Evolutionary conservation across 2,329 filamentous ascomycete species (phyloP).

Genomic region (Fusarium sp.): DNA sequence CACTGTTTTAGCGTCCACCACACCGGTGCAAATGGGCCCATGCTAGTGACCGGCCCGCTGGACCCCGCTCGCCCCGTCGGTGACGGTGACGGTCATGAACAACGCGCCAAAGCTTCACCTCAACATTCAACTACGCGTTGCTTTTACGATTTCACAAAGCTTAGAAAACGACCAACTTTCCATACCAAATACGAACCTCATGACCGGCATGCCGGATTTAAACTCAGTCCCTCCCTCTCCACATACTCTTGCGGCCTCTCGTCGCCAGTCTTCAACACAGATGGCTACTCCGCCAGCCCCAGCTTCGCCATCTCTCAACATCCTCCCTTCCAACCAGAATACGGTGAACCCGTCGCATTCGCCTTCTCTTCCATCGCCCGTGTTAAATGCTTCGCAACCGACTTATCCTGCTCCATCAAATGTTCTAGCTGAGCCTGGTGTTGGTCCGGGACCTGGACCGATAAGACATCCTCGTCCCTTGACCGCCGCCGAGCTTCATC

Average conservation of each 20-base stretch:
- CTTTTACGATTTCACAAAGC: background rate
- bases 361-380: slow-evolving; percentile 45
- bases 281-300: slow-evolving; percentile 54
- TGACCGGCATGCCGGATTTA: slow-evolving; percentile 61
- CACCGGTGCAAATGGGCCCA: slow-evolving; percentile 18
- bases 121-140: slow-evolving; percentile 22
- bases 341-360: slow-evolving; percentile 56
- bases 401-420: slow-evolving; percentile 21
- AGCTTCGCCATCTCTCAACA: slow-evolving; percentile 59
- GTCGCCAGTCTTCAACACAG: slow-evolving; percentile 57
- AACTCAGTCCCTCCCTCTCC: slow-evolving; percentile 65
- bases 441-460: slow-evolving; percentile 72
- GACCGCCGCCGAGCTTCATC: slow-evolving; percentile 88
- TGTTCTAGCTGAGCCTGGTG: slow-evolving; percentile 50
- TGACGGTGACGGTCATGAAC: background rate
- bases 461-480: slow-evolving; percentile 87
- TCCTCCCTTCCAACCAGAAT: slow-evolving; percentile 66
- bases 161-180: background rate
- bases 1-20: slow-evolving; percentile 36
- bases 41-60: slow-evolving; percentile 33
- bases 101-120: slow-evolving; percentile 26
- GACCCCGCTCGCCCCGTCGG: slow-evolving; percentile 30
- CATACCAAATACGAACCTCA: background rate
- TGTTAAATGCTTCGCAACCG: slow-evolving; percentile 45
- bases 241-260: slow-evolving; percentile 53